Evolutionary conservation across 192 early-diverging fungal species (phyloP).

Genomic region (Funneliformis geosporum): DNA sequence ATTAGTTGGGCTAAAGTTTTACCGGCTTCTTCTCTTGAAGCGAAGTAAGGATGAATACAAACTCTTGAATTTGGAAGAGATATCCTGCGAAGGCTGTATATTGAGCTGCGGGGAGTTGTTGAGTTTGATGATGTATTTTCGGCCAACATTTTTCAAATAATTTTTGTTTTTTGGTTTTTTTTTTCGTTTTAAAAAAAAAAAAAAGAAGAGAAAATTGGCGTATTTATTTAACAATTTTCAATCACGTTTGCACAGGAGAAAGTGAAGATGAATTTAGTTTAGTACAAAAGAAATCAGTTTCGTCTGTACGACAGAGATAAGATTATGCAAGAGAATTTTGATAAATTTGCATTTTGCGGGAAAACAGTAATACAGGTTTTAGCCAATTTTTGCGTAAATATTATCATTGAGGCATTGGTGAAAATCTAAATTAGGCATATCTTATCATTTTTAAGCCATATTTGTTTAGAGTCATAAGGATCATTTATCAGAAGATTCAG

Average conservation of each 20-base stretch:
- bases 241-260: not conserved
- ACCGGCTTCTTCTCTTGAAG: constrained; percentile 13
- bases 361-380: too few species aligned
- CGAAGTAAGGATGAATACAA: not conserved
- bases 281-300: not conserved
- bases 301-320: not conserved
- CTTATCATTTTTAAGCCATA: too few species aligned
- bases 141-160: not conserved
- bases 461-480: too few species aligned
- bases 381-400: too few species aligned
- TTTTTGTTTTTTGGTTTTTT: not conserved
- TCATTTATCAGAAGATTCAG: too few species aligned
- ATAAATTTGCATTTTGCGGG: too few species aligned
- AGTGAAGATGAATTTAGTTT: not conserved
- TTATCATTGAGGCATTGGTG: too few species aligned
- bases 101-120: not conserved
- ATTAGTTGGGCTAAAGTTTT: not conserved
- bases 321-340: not conserved
- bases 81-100: not conserved
- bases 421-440: too few species aligned
- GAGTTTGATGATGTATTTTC: not conserved
- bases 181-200: too few species aligned
- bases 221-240: not conserved
- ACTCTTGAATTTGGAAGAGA: not conserved
- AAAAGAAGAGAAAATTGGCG: not conserved